Evolutionary conservation across 129 eudicot genomes (phyloP), one percentile per base, ranked within the genome.

Genomic region (Deinandra increscens): DNA sequence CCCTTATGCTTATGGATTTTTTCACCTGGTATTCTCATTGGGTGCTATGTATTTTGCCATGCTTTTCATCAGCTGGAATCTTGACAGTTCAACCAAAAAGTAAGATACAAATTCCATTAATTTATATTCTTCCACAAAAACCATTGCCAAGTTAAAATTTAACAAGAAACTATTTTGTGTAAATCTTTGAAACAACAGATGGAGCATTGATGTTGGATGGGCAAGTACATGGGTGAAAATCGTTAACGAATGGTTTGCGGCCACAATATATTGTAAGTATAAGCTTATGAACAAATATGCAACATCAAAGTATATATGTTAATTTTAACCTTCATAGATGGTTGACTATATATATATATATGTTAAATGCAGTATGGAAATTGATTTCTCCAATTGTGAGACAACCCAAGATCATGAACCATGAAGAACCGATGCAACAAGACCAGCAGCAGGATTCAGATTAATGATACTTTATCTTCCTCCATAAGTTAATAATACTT

Each of bases 201-300:
- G 97, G 97, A 89, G 95, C 84, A 94, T 94, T 8, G 99, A 94
- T 49, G 97, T 94, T 31, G 99, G 99, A 3, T 94, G 99, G 99
- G 87, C 99, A 59, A 94, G 99, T 72, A 94, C 96, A 26, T 94
- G 99, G 99, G 97, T 94, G 71, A 94, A 87, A 82, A 85, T 94
- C 33, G 88, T 94, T 31, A 87, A 94, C 38, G 99, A 87, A 79
- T 94, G 99, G 99, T 87, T 94, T 70, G 99, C 99, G 71, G 99
- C 99, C 42, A 80, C 96, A 59, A 70, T 94, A 81, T 94, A 94
- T 34, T 42, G 99, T 94, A 74, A 85, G 97, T 22, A 56, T 61
- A 44, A 17, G 31, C 1, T 26, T 36, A 54, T 11, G 23, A 1
- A 6, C 5, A 3, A 20, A 9, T 53, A 13, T 64, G 43, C 26